Evolutionary conservation across 1,284 basidiomycete species (phyloP).

Genomic region (Ustilago esculenta): DNA sequence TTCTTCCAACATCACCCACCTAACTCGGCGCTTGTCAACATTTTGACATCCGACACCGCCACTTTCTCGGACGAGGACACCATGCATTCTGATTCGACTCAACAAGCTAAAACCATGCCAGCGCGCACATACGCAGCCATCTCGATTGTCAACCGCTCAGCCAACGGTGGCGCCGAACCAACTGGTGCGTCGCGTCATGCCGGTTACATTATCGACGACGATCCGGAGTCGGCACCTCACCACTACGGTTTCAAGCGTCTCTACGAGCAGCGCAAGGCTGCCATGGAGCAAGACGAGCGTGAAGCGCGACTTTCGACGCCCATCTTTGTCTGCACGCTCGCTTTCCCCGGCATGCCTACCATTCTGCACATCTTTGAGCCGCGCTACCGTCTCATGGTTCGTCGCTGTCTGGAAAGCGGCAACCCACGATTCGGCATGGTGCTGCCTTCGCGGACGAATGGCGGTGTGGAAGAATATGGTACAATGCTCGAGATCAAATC

Average conservation of each 20-base stretch:
- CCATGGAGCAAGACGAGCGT: constrained; percentile 79
- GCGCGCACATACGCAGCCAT: constrained; percentile 24
- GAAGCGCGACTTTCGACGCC: constrained; percentile 83
- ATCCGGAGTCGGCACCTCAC: constrained; percentile 33
- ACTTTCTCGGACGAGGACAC: constrained; percentile 42
- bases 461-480: constrained; percentile 76
- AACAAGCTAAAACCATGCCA: constrained; percentile 7
- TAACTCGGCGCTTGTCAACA: constrained; percentile 45
- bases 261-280: constrained; percentile 72
- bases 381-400: constrained; percentile 87
- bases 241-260: constrained; percentile 46
- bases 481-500: constrained; percentile 90
- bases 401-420: constrained; percentile 82
- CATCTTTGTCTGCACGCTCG: constrained; percentile 87
- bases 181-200: background rate
- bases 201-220: constrained; percentile 35
- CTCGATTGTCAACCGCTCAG: constrained; percentile 13
- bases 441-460: constrained; percentile 72
- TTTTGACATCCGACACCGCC: constrained; percentile 48
- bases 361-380: constrained; percentile 93
- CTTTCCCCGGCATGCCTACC: constrained; percentile 89
- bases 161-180: background rate
- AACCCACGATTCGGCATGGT: constrained; percentile 87
- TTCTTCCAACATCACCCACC: constrained; percentile 78
- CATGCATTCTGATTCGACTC: constrained; percentile 30